These are phyloP conservation scores for Gloeopeniophorella convolvens DNA, from an alignment of 768 basidiomycete species.

Conservation along the genomic window DNA sequence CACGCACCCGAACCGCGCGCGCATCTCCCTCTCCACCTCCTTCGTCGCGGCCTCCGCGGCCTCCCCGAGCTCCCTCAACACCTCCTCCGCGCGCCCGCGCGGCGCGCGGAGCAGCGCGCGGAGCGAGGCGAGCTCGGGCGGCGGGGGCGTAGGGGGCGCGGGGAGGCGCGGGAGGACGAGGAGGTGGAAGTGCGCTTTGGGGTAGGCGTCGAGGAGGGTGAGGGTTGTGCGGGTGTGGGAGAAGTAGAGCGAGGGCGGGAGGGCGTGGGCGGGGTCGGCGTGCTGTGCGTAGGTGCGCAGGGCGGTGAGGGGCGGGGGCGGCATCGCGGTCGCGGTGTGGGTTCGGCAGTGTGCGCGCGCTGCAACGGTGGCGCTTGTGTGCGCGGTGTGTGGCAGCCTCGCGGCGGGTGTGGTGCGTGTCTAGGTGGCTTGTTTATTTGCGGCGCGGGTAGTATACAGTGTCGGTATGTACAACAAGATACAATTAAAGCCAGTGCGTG, in stretches of 20 bases:
- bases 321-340: neutral
- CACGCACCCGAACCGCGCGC: slow-evolving; percentile 59
- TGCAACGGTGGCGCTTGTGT: too few relatives aligned
- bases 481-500: neutral
- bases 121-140: slow-evolving; percentile 45
- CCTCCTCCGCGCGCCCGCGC: slow-evolving; percentile 37
- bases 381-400: too few relatives aligned
- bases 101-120: slow-evolving; percentile 50
- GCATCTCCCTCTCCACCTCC: slow-evolving; percentile 78
- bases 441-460: too few relatives aligned
- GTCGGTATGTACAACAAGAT: too few relatives aligned
- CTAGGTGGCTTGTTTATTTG: too few relatives aligned
- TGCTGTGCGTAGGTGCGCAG: slow-evolving; percentile 54
- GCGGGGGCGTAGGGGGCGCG: slow-evolving; percentile 25
- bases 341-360: neutral
- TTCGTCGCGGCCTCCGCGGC: slow-evolving; percentile 50
- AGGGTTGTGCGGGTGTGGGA: slow-evolving; percentile 46
- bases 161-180: slow-evolving; percentile 69
- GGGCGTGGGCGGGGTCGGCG: slow-evolving; percentile 36
- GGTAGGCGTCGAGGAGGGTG: slow-evolving; percentile 69
- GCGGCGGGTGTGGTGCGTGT: too few relatives aligned
- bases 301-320: slow-evolving; percentile 35
- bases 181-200: slow-evolving; percentile 85
- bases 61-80: slow-evolving; percentile 46
- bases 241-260: slow-evolving; percentile 60